Evolutionary conservation across 1,139 yeast species (phyloP), one percentile per base, ranked within the genome.

Genomic region (Yamadazyma conglobata): DNA sequence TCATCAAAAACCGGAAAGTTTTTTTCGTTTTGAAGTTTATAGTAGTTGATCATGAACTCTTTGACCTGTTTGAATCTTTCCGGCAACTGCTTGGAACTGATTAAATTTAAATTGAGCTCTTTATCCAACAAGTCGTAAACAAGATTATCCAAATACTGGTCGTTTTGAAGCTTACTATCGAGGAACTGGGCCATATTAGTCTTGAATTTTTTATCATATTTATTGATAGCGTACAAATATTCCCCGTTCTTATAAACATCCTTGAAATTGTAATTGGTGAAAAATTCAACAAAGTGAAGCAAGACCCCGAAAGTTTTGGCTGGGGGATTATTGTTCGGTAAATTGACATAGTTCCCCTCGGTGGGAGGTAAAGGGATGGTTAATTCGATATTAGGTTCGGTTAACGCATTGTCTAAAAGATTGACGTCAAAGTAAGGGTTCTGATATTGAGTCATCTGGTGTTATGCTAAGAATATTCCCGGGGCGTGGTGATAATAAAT

Each of bases 301-400:
- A 67, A 43, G 11, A 66, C 35, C 24, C 52, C 48, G 40, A 66
- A 63, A 17, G 54, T 52, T 13, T 43, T 44, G 20, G 42, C 34
- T 5, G 54, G 45, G 1, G 46, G 40, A 24, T 53, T 52, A 44
- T 66, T 65, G 11, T 54, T 59, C 3, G 54, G 55, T 12, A 59
- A 32, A 14, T 51, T 47, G 12, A 65, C 47, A 23, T 25, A 33
- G 15, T 25, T 18, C 3, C 22, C 24, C 13, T 56, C 60, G 27
- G 55, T 46, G 35, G 64, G 69, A 10, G 74, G 73, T 11, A 68
- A 52, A 0, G 73, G 73, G 39, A 65, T 64, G 4, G 60, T 44
- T 24, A 66, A 52, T 3, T 53, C 59, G 24, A 68, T 44, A 22
- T 47, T 48, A 19, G 73, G 72, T 5, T 43, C 29, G 1, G 42